These are phyloP conservation scores for Phoma sp. DNA, from an alignment of 2,329 filamentous ascomycete genomes.

Conservation along the genomic window DNA sequence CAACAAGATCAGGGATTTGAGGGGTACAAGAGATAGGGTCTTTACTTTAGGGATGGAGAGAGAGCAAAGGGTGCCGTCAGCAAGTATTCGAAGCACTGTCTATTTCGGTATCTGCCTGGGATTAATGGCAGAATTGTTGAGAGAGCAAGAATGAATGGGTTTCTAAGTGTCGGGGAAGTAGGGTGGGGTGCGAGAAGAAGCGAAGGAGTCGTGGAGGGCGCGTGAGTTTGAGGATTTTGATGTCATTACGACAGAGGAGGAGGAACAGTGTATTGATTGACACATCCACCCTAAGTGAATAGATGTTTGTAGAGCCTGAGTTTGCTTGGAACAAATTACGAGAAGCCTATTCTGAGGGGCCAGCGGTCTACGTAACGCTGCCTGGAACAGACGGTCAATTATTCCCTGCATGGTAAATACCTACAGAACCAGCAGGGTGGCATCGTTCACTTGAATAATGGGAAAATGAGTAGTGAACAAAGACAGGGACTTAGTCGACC, in stretches of 20 bases:
- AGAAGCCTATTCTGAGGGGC: not conserved
- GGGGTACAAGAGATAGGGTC: too few relatives aligned
- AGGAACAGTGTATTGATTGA: slow-evolving; percentile 9
- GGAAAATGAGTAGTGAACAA: slow-evolving; percentile 1
- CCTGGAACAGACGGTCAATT: slow-evolving; percentile 1
- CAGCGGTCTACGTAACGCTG: not conserved
- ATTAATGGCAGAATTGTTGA: slow-evolving; percentile 7
- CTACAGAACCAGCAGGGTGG: slow-evolving; percentile 4
- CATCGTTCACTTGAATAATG: slow-evolving; percentile 4
- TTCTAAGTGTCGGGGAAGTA: slow-evolving; percentile 8
- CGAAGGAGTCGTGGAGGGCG: slow-evolving; percentile 9
- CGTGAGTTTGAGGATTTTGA: slow-evolving; percentile 7
- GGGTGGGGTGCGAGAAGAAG: slow-evolving; percentile 5
- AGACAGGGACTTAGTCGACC: slow-evolving; percentile 4
- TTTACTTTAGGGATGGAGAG: slow-evolving; percentile 10
- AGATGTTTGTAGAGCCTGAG: not conserved
- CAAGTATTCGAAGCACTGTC: slow-evolving; percentile 6
- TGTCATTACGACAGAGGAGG: slow-evolving; percentile 4
- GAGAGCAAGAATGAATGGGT: slow-evolving; percentile 8
- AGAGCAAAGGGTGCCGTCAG: slow-evolving; percentile 6
- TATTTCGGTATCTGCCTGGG: slow-evolving; percentile 5
- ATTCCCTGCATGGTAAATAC: slow-evolving; percentile 1
- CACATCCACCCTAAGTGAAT: slow-evolving; percentile 5
- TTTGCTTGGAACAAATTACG: not conserved
- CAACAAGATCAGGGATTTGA: slow-evolving; percentile 10